These are phyloP conservation scores for Thyridium curvatum DNA, from an alignment of 2,329 filamentous ascomycete genomes.

Conservation along the genomic window DNA sequence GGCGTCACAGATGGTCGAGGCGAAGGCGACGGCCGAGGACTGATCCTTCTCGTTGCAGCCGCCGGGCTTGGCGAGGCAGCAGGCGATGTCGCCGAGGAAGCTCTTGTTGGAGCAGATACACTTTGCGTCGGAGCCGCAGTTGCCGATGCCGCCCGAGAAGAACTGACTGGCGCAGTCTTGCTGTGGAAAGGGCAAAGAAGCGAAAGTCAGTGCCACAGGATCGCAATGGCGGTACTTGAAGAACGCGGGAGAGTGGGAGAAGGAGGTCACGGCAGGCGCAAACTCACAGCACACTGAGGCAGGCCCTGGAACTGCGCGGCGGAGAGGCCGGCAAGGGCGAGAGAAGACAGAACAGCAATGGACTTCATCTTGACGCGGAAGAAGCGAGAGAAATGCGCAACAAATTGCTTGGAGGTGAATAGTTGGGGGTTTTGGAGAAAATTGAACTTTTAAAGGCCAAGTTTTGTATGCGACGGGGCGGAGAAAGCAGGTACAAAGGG, in stretches of 20 bases:
- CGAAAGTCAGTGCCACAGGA: background rate
- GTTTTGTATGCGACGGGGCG: slow-evolving; percentile 7
- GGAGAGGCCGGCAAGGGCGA: slow-evolving; percentile 48
- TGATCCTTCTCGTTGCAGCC: slow-evolving; percentile 21
- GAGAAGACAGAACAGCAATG: slow-evolving; percentile 31
- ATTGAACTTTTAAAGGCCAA: slow-evolving; percentile 6
- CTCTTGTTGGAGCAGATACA: slow-evolving; percentile 35
- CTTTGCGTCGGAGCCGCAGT: slow-evolving; percentile 23
- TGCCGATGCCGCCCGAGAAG: slow-evolving; percentile 21
- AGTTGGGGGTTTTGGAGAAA: slow-evolving; percentile 9
- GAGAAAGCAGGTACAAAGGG: slow-evolving; percentile 10
- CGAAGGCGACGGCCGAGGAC: slow-evolving; percentile 20
- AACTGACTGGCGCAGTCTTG: slow-evolving; percentile 20
- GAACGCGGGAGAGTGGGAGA: background rate
- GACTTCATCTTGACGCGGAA: slow-evolving; percentile 46
- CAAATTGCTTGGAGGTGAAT: too few species aligned
- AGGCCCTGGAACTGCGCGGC: slow-evolving; percentile 40
- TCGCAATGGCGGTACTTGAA: background rate
- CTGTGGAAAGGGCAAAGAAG: slow-evolving; percentile 10
- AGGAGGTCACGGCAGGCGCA: background rate
- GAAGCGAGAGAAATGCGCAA: too few species aligned
- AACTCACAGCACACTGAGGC: slow-evolving; percentile 50
- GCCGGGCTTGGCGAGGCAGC: slow-evolving; percentile 21
- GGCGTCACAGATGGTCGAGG: slow-evolving; percentile 22
- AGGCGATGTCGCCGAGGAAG: slow-evolving; percentile 32